These are phyloP conservation scores for Nematodospora valgi DNA, from an alignment of 805 yeast genomes.

Conservation along the genomic window DNA sequence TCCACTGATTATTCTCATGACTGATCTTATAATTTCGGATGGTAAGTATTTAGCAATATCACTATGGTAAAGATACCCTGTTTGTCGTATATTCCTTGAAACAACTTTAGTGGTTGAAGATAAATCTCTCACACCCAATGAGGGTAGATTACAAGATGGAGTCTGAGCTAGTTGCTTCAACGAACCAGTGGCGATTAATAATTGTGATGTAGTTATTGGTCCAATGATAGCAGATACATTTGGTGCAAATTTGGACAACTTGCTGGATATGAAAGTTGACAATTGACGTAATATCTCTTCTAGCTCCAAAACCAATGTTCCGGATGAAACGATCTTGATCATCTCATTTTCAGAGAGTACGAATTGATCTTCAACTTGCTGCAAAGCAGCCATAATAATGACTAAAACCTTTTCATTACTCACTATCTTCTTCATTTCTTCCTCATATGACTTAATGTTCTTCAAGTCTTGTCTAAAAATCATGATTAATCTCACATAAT, in stretches of 20 bases:
- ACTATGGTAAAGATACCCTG: conserved; percentile 65
- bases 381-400: conserved; percentile 66
- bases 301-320: conserved; percentile 47
- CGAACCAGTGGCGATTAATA: conserved; percentile 69
- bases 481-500: conserved; percentile 53
- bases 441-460: conserved; percentile 25
- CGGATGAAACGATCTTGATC: conserved; percentile 37
- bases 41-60: conserved; percentile 60
- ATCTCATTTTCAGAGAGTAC: conserved; percentile 27
- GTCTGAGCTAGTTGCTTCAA: conserved; percentile 58
- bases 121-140: conserved; percentile 57
- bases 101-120: conserved; percentile 23
- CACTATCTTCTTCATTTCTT: conserved; percentile 40
- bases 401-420: conserved; percentile 67
- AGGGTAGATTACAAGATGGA: conserved; percentile 82
- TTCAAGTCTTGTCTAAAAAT: conserved; percentile 48
- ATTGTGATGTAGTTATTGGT: conserved; percentile 65
- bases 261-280: conserved; percentile 51
- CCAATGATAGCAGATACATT: conserved; percentile 74
- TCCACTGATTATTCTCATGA: conserved; percentile 74
- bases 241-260: conserved; percentile 67
- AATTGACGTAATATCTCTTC: conserved; percentile 42
- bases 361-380: conserved; percentile 38
- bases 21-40: conserved; percentile 58
- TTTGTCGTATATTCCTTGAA: conserved; percentile 50